These are phyloP conservation scores for Eragrostis nindensis DNA, from an alignment of 176 grass and related monocot genomes.

Conservation along the genomic window DNA sequence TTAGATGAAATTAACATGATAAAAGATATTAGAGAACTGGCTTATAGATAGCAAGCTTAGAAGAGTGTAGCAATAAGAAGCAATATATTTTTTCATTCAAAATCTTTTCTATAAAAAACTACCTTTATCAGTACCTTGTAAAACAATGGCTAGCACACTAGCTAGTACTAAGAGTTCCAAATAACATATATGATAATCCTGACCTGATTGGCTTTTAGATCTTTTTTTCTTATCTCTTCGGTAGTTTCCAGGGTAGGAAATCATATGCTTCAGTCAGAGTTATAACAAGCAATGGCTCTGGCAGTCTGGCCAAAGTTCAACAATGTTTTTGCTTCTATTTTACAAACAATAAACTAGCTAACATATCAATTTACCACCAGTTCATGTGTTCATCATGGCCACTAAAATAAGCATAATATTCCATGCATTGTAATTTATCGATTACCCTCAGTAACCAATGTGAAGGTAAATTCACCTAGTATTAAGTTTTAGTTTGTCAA, in stretches of 20 bases:
- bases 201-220: conserved; percentile 3
- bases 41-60: conserved; percentile 1
- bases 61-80: conserved; percentile 24
- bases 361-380: background rate
- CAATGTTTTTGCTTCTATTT: background rate
- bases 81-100: background rate
- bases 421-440: background rate
- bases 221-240: background rate
- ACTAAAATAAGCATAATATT: conserved; percentile 21
- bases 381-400: background rate
- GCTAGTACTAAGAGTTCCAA: background rate
- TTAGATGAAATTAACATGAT: conserved; percentile 26
- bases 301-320: background rate
- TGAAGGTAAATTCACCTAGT: background rate
- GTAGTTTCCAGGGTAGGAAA: background rate
- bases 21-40: conserved; percentile 25
- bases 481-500: background rate
- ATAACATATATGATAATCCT: background rate
- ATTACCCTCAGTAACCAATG: background rate
- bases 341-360: background rate
- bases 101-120: background rate
- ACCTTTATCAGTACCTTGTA: background rate
- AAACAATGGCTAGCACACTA: background rate
- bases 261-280: conserved; percentile 15
- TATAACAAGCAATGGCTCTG: conserved; percentile 11